Base-by-base conservation (phyloP, 2,329 filamentous ascomycete genomes). In the Monosporascus sp. region DNA sequence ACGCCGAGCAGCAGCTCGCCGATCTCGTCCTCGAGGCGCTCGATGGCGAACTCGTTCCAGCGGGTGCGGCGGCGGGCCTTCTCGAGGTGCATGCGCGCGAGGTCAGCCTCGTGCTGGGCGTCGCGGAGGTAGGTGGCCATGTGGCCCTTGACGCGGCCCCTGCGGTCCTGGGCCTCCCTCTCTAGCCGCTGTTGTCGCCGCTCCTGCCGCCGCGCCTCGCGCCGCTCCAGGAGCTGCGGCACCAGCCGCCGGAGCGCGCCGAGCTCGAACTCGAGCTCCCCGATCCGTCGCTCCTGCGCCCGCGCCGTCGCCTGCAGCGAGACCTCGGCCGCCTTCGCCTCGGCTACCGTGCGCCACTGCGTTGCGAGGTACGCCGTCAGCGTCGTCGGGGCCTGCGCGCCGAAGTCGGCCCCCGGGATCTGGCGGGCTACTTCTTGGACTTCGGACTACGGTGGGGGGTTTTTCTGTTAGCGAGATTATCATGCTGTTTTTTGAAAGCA, bases 401-500 rank as follows among this genome's bases (percentile, higher is more conserved):
- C 31, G 24, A 61, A 41, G 7, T 60, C 50, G 1, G 44, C 7
- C 2, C 51, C 36, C 2, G 48, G 38, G 20, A 47, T 44, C 3
- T 36, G 37, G n/a, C 25, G 7, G 24, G 37, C 47, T 2, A 38
- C 58, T 20, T 44, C 37, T 27, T 60, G 18, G 35, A 63, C 57
- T 50, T 64, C 61, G 27, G 52, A 50, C 62, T 66, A 1, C 44
- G 17, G 51, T 55, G 50, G 27, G 24, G 37, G 8, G 37, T 35
- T 17, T n/a, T 46, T 25, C 20, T 24, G 9, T 48, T 17, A 22
- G 48, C 17, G 31, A 11, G 31, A 5, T 18, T 17, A 24, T 15
- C n/a, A 25, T 20, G 7, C 11, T 3, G 11, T 35, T 35, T 14
- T 11, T 35, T 35, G 31, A 35, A 35, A 14, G 5, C 31, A 5